Evolutionary conservation across 306 rosid species (phyloP).

Genomic region (Quercus variabilis): DNA sequence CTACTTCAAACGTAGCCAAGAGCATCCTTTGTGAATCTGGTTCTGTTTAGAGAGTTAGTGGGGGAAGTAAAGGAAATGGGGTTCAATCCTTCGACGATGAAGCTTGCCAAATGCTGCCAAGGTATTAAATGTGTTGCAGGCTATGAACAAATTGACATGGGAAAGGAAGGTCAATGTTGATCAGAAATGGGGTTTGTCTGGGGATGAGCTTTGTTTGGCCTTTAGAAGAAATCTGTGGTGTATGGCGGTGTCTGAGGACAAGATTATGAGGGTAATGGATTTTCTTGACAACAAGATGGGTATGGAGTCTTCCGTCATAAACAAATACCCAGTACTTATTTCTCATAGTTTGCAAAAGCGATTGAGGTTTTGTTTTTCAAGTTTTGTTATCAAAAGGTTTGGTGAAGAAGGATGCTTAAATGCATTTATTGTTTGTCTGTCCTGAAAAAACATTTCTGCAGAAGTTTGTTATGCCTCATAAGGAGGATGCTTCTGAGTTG

Average conservation of each 20-base stretch:
- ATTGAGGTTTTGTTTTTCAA: not conserved
- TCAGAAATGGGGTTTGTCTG: slow-evolving; percentile 55
- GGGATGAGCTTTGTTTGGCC: slow-evolving; percentile 27
- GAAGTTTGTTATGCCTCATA: slow-evolving; percentile 13
- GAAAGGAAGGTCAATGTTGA: slow-evolving; percentile 25
- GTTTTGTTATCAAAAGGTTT: slow-evolving; percentile 33
- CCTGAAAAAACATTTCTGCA: slow-evolving; percentile 9
- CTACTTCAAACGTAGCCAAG: slow-evolving; percentile 8
- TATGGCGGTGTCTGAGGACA: slow-evolving; percentile 26
- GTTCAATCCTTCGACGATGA: slow-evolving; percentile 12
- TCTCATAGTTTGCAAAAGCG: slow-evolving; percentile 33
- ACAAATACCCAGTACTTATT: slow-evolving; percentile 6
- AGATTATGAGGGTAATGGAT: slow-evolving; percentile 25
- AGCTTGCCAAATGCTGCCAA: not conserved
- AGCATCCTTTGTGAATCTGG: not conserved
- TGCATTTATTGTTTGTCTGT: not conserved
- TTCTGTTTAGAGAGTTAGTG: not conserved
- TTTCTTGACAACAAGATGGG: slow-evolving; percentile 33
- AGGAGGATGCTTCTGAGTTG: slow-evolving; percentile 26
- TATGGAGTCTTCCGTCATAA: slow-evolving; percentile 29
- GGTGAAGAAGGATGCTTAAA: slow-evolving; percentile 1
- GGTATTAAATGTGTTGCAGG: too few species aligned
- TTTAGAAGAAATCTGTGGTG: slow-evolving; percentile 33
- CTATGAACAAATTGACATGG: slow-evolving; percentile 29
- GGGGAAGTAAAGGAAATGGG: slow-evolving; percentile 37